Base-by-base conservation (phyloP, 441 rosid species). In the California macrophylla region DNA sequence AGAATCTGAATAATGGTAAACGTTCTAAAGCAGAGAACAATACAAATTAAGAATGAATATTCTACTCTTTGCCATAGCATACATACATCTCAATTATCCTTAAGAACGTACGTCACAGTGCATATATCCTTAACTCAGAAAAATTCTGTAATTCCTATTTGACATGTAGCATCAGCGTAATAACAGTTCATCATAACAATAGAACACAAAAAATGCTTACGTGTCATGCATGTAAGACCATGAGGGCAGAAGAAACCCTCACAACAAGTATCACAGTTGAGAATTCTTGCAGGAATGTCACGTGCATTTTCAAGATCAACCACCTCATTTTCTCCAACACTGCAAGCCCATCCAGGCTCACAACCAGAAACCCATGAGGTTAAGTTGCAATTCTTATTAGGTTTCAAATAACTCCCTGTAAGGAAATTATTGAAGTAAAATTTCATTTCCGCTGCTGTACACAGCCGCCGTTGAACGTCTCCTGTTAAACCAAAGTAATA, bases 311-410 rank as follows among this genome's bases (percentile, higher is more conserved):
- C 52, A 9, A 87, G 79, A 72, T 87, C 90, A 29, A 87, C 83
- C 66, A 69, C 75, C 73, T 83, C 82, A 56, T 72, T 65, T 29
- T 18, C 47, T 58, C 78, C 87, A 24, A 71, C 62, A 74, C 92
- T 85, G 82, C 98, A 94, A 45, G 87, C 89, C 98, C 98, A 94
- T 70, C 98, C 98, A 3, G 98, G 97, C 75, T 94, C 98, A 82
- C 98, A 94, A 66, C 98, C 98, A 67, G 90, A 68, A 71, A 81
- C 75, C 98, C 96, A 91, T n/a, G 91, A 79, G 50, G 91, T 86
- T 70, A 92, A 78, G 78, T 94, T 91, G 72, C 98, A 94, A 74
- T 94, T 89, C 66, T 16, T 71, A 84, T 90, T 94, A 21, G 87
- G 86, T 80, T 76, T 82, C 78, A 86, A 78, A 75, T 74, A 58